Evolutionary conservation across 2,329 filamentous ascomycete genomes (phyloP).

Genomic region (Curvularia verruculosa): DNA sequence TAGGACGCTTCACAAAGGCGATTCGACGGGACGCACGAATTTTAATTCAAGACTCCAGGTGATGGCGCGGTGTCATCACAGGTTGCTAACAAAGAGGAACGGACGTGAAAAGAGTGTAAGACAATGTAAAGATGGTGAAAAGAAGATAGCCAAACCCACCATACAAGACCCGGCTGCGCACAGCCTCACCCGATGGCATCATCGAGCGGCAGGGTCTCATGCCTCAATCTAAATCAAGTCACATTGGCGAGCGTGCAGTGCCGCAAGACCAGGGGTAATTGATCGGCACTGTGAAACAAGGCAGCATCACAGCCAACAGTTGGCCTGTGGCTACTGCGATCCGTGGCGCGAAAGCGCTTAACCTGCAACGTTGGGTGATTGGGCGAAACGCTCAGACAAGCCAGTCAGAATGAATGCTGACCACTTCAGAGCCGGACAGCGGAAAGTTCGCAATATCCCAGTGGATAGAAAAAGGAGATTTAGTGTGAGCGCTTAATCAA

Average conservation of each 20-base stretch:
- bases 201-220: slow-evolving; percentile 16
- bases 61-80: neutral
- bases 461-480: neutral
- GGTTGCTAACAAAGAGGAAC: neutral
- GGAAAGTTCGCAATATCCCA: neutral
- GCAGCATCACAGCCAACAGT: slow-evolving; percentile 27
- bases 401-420: slow-evolving; percentile 18
- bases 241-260: slow-evolving; percentile 13
- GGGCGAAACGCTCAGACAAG: slow-evolving; percentile 33
- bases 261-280: slow-evolving; percentile 17
- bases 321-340: slow-evolving; percentile 25
- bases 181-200: slow-evolving; percentile 20
- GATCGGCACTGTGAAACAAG: slow-evolving; percentile 25
- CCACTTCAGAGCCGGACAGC: neutral
- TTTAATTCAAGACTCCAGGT: too few species aligned
- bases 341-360: slow-evolving; percentile 38
- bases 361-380: slow-evolving; percentile 30
- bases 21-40: neutral
- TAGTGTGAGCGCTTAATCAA: neutral
- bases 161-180: neutral
- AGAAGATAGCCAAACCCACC: neutral
- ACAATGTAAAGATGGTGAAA: slow-evolving; percentile 7
- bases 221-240: slow-evolving; percentile 17
- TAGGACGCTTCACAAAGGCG: neutral
- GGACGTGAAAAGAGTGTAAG: neutral